These are phyloP conservation scores for Punctularia strigosozonata DNA, from an alignment of 768 basidiomycete species.

Conservation along the genomic window DNA sequence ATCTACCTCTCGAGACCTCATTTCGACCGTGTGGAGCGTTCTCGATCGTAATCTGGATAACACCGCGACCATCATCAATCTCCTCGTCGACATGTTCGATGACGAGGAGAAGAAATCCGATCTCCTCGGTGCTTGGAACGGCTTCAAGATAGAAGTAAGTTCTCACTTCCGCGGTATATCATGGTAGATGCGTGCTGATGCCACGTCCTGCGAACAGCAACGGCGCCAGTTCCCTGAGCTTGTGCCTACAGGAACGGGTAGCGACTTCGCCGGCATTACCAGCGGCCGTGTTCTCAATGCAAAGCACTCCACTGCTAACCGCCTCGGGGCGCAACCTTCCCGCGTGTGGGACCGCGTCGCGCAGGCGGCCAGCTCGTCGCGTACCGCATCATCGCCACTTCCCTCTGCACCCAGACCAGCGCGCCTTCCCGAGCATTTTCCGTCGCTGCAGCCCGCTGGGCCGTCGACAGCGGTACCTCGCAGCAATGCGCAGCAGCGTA, in stretches of 20 bases:
- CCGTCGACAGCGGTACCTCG: conserved; percentile 13
- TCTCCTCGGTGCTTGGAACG: conserved; percentile 68
- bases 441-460: conserved; percentile 10
- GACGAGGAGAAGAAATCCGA: conserved; percentile 76
- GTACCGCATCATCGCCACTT: conserved; percentile 18
- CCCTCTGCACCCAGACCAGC: conserved; percentile 14
- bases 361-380: conserved; percentile 49
- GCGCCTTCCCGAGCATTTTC: too few species aligned
- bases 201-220: conserved; percentile 35
- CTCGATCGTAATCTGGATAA: conserved; percentile 57
- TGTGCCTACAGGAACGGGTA: conserved; percentile 40
- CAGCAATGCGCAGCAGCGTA: conserved; percentile 37
- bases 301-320: conserved; percentile 58
- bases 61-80: conserved; percentile 62
- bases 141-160: conserved; percentile 70
- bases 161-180: neutral
- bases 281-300: conserved; percentile 77
- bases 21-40: conserved; percentile 81
- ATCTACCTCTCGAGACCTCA: conserved; percentile 70
- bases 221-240: conserved; percentile 79
- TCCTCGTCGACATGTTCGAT: conserved; percentile 56
- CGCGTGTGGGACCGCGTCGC: conserved; percentile 84
- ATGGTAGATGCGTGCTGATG: neutral
- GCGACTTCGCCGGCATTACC: conserved; percentile 69
- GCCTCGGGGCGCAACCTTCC: conserved; percentile 43